Percentiles rank a stretch among this genome's conserved stretches.
Evolutionary conservation across 768 basidiomycete genomes (phyloP).

Genomic region (Clitopilus hobsonii): DNA sequence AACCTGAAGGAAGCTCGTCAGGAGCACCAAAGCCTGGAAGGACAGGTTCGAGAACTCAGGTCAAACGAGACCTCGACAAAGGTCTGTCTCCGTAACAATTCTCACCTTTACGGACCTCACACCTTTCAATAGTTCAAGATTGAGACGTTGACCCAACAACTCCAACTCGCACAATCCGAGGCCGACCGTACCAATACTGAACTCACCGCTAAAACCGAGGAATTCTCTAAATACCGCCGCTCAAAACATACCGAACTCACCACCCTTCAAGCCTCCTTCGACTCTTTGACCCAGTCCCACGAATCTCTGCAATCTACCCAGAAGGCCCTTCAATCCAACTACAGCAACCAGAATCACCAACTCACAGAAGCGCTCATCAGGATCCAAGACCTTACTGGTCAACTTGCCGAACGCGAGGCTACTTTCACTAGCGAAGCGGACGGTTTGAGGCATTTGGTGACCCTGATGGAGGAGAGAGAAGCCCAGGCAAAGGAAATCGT

Average conservation of each 20-base stretch:
- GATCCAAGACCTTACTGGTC: conserved; percentile 69
- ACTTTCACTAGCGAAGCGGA: conserved; percentile 76
- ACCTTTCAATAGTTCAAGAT: conserved; percentile 66
- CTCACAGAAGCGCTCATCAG: conserved; percentile 73
- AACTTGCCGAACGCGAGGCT: conserved; percentile 81
- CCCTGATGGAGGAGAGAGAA: conserved; percentile 85
- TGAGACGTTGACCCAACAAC: conserved; percentile 78
- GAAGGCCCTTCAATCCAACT: conserved; percentile 67
- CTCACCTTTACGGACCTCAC: background rate
- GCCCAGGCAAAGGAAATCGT: conserved; percentile 81
- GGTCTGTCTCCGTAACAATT: conserved; percentile 33
- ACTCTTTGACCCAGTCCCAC: conserved; percentile 64
- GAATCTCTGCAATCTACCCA: conserved; percentile 64
- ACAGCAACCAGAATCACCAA: conserved; percentile 68
- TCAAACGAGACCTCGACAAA: conserved; percentile 75
- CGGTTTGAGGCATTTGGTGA: conserved; percentile 68
- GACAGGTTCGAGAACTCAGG: conserved; percentile 66
- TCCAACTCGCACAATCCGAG: conserved; percentile 73
- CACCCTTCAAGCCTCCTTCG: conserved; percentile 72
- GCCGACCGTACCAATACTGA: conserved; percentile 67
- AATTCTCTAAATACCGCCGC: conserved; percentile 80
- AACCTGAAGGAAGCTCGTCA: conserved; percentile 73
- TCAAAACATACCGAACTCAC: conserved; percentile 75
- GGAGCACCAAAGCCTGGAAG: conserved; percentile 64
- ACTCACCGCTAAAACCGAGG: conserved; percentile 68